Percentiles rank a stretch among this genome's conserved stretches.
phyloP scores from a whole-genome alignment of 2,329 filamentous ascomycete genomes.

The Diaporthe sp. region DNA sequence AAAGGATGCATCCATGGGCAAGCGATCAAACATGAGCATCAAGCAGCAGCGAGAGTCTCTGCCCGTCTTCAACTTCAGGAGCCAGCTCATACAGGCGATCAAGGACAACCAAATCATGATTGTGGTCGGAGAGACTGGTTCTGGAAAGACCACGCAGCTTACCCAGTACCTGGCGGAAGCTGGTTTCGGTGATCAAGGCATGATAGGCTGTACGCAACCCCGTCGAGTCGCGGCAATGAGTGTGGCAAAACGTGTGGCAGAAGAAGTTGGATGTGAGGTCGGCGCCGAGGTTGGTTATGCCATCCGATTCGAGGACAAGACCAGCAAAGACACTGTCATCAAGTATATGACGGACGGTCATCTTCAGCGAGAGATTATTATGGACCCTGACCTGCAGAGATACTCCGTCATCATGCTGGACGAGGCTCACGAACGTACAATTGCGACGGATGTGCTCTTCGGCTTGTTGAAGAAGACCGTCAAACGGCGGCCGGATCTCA shows the following conservation, averaged over 20 bases:
- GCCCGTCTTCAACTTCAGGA: constrained; percentile 90
- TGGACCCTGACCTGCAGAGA: constrained; percentile 88
- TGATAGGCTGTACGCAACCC: constrained; percentile 97
- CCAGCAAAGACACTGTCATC: constrained; percentile 88
- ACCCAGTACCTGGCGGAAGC: constrained; percentile 96
- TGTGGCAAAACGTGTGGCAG: constrained; percentile 94
- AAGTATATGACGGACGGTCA: constrained; percentile 99
- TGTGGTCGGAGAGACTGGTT: constrained; percentile 97
- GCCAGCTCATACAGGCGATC: constrained; percentile 89
- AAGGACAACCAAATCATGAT: constrained; percentile 91
- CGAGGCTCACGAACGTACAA: constrained; percentile 97
- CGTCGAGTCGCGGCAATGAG: constrained; percentile 98
- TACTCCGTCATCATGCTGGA: constrained; percentile 99
- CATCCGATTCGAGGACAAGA: constrained; percentile 97
- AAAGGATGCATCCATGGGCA: constrained; percentile 86
- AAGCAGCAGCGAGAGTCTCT: constrained; percentile 93
- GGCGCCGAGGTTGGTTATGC: constrained; percentile 97
- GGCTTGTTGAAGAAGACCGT: constrained; percentile 94
- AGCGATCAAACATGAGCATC: constrained; percentile 90
- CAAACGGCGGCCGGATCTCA: constrained; percentile 87
- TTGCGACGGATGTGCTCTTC: constrained; percentile 95
- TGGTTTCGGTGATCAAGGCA: constrained; percentile 87
- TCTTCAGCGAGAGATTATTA: constrained; percentile 93
- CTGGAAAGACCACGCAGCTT: constrained; percentile 96
- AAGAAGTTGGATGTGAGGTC: constrained; percentile 92